Evolutionary conservation across 345 rosid genomes (phyloP).

Genomic region (Cardamine chenopodiifolia): DNA sequence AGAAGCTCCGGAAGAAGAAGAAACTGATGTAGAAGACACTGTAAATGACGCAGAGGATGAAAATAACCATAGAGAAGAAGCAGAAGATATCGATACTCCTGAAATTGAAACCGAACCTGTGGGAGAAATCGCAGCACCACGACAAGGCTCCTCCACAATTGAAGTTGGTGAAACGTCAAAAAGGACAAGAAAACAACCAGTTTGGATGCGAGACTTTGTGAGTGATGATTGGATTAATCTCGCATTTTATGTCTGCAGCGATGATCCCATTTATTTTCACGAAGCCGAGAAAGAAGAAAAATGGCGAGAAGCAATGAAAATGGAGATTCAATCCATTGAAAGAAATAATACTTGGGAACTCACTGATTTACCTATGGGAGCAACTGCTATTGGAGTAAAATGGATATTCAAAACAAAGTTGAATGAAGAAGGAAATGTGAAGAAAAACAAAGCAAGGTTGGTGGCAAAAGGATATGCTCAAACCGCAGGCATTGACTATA

Average conservation of each 20-base stretch:
- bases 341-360: too few relatives aligned
- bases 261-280: rapidly evolving
- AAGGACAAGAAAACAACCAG: background rate
- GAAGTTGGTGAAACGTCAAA: too few relatives aligned
- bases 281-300: background rate
- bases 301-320: background rate
- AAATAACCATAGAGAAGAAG: too few relatives aligned
- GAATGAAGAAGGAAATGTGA: background rate
- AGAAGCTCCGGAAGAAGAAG: too few relatives aligned
- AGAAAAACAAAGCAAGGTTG: background rate
- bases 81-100: too few relatives aligned
- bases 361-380: too few relatives aligned
- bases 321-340: background rate
- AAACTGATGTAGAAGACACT: too few relatives aligned
- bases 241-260: rapidly evolving
- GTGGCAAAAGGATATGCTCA: background rate
- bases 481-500: background rate
- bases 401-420: background rate
- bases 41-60: too few relatives aligned
- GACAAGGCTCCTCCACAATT: too few relatives aligned
- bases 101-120: too few relatives aligned
- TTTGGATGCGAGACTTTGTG: background rate
- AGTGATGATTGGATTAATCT: background rate
- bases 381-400: background rate
- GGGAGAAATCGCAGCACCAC: too few relatives aligned